Evolutionary conservation across 805 yeast species (phyloP).

Genomic region (Candida manassasensis): DNA sequence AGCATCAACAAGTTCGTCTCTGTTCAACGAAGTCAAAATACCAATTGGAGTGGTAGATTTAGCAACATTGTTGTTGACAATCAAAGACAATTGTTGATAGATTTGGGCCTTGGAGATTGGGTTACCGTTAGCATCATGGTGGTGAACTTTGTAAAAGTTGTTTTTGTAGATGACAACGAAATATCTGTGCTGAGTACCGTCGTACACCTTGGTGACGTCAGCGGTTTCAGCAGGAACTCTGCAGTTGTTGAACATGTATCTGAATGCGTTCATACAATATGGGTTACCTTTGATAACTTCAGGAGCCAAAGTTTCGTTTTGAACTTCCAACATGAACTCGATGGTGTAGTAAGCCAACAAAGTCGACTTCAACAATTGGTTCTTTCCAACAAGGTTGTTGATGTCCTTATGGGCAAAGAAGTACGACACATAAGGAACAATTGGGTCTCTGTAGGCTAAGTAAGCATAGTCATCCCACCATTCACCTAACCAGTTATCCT

Average conservation of each 20-base stretch:
- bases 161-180: slow-evolving; percentile 71
- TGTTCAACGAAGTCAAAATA: slow-evolving; percentile 69
- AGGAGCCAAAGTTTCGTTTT: slow-evolving; percentile 70
- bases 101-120: slow-evolving; percentile 45
- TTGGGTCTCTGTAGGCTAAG: slow-evolving; percentile 85
- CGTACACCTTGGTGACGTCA: slow-evolving; percentile 59
- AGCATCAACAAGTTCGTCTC: slow-evolving; percentile 72
- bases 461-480: slow-evolving; percentile 96
- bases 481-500: slow-evolving; percentile 84
- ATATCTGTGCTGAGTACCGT: slow-evolving; percentile 52
- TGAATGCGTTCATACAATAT: slow-evolving; percentile 93
- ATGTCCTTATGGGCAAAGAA: slow-evolving; percentile 80
- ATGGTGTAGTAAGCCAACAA: slow-evolving; percentile 64
- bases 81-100: slow-evolving; percentile 54
- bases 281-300: slow-evolving; percentile 76
- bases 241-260: slow-evolving; percentile 84
- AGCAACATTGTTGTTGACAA: slow-evolving; percentile 32
- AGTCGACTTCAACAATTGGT: slow-evolving; percentile 71
- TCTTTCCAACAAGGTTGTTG: slow-evolving; percentile 49
- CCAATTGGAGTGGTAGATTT: slow-evolving; percentile 39
- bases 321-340: slow-evolving; percentile 62
- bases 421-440: slow-evolving; percentile 91
- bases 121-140: slow-evolving; percentile 42
- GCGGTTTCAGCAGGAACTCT: slow-evolving; percentile 67
- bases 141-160: slow-evolving; percentile 72